Base-by-base conservation (phyloP, 148 eudicot species). In the Euryodendron excelsum region DNA sequence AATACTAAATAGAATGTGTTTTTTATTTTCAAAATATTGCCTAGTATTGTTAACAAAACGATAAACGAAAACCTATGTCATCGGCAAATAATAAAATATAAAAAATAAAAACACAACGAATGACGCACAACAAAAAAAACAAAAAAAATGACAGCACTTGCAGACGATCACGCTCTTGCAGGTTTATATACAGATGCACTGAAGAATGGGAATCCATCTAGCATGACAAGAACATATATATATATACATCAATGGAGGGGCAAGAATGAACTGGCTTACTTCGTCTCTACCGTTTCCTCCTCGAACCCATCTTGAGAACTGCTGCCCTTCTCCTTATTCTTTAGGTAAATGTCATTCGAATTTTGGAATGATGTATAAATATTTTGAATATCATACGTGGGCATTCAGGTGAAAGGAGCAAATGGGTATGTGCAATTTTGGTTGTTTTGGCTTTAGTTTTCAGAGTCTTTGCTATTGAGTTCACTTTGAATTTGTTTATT, bases 201-300 rank as follows among this genome's bases (percentile, higher is more conserved):
- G 53, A 48, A 48, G 13, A 48, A 48, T 0, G 11, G 53, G 14
- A 10, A 48, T 14, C 53, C n/a, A n/a, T n/a, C n/a, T 41, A 41
- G 45, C 45, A n/a, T n/a, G n/a, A n/a, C n/a, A n/a, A n/a, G n/a
- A n/a, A n/a, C n/a, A 27, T 31, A 56, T n/a, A 25, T 20, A 15
- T n/a, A n/a, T 45, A 25, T 34, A 30, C 50, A 41, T 30, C 76
- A 66, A 89, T 92, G 97, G 97, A 92, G 77, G n/a, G n/a, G 85
- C 89, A 60, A 86, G 91, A 64, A 88, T 82, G 78, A 89, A 82
- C 87, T 78, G 89, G 74, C 82, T 92, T 61, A 86, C 91, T 85
- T 85, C 94, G 61, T 83, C 93, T 67, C 85, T 88, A 61, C 81
- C 90, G 25, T 72, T 88, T 73, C 81, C 88, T 66, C 81, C 80